These are phyloP conservation scores for Persicaria tinctoria DNA, from an alignment of 148 eudicot species.

Conservation along the genomic window DNA sequence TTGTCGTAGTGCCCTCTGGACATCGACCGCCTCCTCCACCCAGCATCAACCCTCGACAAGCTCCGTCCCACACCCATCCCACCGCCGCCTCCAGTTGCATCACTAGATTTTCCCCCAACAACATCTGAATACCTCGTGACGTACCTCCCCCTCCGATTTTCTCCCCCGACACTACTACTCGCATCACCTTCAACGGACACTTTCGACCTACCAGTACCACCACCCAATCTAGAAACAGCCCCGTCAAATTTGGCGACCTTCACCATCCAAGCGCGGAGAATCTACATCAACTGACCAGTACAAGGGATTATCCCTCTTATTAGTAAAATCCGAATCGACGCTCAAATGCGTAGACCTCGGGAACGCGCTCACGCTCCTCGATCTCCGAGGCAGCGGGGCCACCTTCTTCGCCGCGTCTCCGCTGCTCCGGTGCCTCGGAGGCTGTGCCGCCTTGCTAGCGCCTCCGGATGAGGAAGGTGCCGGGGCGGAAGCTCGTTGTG, in stretches of 20 bases:
- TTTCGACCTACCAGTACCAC: neutral
- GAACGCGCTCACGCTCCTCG: slow-evolving; percentile 50
- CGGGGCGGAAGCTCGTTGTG: neutral
- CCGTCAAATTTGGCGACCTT: slow-evolving; percentile 13
- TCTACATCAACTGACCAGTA: slow-evolving; percentile 35
- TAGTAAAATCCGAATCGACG: slow-evolving; percentile 35
- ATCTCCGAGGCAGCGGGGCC: slow-evolving; percentile 26
- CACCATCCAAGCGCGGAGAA: slow-evolving; percentile 26
- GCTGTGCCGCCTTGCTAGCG: slow-evolving; percentile 9
- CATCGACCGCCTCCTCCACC: slow-evolving; percentile 29
- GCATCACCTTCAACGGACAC: slow-evolving; percentile 4
- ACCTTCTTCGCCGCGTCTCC: slow-evolving; percentile 21
- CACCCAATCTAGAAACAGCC: slow-evolving; percentile 9
- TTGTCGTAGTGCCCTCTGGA: slow-evolving; percentile 29
- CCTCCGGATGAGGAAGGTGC: slow-evolving; percentile 1
- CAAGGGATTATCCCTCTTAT: slow-evolving; percentile 64
- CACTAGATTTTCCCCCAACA: neutral
- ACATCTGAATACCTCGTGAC: slow-evolving; percentile 28
- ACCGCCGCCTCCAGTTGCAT: slow-evolving; percentile 15
- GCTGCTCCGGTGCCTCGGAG: slow-evolving; percentile 7
- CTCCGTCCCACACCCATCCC: slow-evolving; percentile 33
- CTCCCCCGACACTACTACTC: slow-evolving; percentile 8
- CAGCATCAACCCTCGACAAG: slow-evolving; percentile 38
- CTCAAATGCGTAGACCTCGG: slow-evolving; percentile 28
- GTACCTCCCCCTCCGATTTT: slow-evolving; percentile 51